Evolutionary conservation across 1,284 basidiomycete species (phyloP).

Genomic region (Cutaneotrichosporon cavernicola): DNA sequence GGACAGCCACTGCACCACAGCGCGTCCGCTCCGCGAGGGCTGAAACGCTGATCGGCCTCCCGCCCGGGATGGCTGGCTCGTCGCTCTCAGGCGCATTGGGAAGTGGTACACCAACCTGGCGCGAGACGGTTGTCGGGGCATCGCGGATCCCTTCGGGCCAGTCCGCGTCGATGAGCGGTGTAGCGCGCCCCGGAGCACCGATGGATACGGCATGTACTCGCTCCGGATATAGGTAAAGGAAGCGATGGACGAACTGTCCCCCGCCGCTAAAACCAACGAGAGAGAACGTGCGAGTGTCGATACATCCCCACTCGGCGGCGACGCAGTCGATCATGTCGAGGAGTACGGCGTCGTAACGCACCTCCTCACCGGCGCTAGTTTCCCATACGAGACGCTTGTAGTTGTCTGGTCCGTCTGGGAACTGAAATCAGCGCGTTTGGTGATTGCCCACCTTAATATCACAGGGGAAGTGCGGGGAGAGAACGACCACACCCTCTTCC

Average conservation of each 20-base stretch:
- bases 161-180: constrained; percentile 16
- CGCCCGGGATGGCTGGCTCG: neutral
- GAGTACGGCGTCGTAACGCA: constrained; percentile 25
- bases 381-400: constrained; percentile 25
- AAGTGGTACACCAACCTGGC: neutral
- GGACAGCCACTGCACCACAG: constrained; percentile 7
- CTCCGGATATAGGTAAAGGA: constrained; percentile 30
- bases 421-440: constrained; percentile 14
- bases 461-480: constrained; percentile 25
- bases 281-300: constrained; percentile 22
- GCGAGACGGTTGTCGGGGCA: constrained; percentile 7
- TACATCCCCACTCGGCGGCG: constrained; percentile 22
- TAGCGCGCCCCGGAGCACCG: constrained; percentile 29
- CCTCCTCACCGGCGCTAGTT: constrained; percentile 11
- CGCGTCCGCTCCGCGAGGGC: constrained; percentile 6
- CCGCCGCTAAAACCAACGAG: constrained; percentile 29
- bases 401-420: constrained; percentile 28
- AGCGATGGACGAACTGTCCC: constrained; percentile 29
- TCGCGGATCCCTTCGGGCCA: constrained; percentile 24
- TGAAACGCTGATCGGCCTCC: neutral
- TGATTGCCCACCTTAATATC: constrained; percentile 18
- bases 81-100: neutral
- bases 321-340: constrained; percentile 26
- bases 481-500: constrained; percentile 20
- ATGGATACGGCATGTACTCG: constrained; percentile 24